phyloP scores from a whole-genome alignment of 805 yeast genomes.

The Ogataea nakhonphanomensis region DNA sequence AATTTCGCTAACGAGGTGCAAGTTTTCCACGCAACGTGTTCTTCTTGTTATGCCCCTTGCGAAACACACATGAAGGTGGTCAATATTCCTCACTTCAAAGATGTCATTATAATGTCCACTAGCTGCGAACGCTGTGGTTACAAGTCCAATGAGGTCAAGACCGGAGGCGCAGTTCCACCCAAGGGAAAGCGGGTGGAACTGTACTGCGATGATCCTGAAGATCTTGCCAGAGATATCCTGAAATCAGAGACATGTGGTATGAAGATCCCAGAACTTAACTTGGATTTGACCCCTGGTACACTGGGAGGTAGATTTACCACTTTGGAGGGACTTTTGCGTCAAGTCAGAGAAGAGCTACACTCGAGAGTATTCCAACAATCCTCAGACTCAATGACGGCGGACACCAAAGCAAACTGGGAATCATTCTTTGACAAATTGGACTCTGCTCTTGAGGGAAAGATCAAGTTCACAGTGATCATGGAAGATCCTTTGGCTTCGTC shows the following conservation, averaged over 20 bases:
- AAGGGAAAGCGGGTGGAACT: conserved; percentile 74
- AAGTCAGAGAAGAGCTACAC: conserved; percentile 86
- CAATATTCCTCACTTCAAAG: conserved; percentile 96
- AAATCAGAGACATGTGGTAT: conserved; percentile 93
- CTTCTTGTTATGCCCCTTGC: conserved; percentile 78
- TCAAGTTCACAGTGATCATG: conserved; percentile 80
- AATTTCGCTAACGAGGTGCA: conserved; percentile 89
- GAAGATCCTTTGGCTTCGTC: conserved; percentile 95
- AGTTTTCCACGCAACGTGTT: conserved; percentile 88
- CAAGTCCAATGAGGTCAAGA: conserved; percentile 95
- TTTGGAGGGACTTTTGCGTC: conserved; percentile 85
- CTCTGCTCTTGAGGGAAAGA: conserved; percentile 76
- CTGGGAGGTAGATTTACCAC: conserved; percentile 98
- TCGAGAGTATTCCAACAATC: conserved; percentile 79
- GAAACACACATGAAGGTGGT: conserved; percentile 96
- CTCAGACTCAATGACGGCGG: conserved; percentile 86
- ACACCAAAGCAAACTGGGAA: conserved; percentile 78
- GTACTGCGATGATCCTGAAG: conserved; percentile 82
- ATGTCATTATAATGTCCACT: conserved; percentile 94
- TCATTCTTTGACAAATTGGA: conserved; percentile 69
- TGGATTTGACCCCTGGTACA: conserved; percentile 94
- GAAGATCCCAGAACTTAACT: conserved; percentile 77
- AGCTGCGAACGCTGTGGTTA: conserved; percentile 91
- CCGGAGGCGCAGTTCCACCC: conserved; percentile 94
- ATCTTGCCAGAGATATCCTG: conserved; percentile 88